Conservation (phyloP, 768 basidiomycete genomes). For the Boletus tomentosulus region DNA sequence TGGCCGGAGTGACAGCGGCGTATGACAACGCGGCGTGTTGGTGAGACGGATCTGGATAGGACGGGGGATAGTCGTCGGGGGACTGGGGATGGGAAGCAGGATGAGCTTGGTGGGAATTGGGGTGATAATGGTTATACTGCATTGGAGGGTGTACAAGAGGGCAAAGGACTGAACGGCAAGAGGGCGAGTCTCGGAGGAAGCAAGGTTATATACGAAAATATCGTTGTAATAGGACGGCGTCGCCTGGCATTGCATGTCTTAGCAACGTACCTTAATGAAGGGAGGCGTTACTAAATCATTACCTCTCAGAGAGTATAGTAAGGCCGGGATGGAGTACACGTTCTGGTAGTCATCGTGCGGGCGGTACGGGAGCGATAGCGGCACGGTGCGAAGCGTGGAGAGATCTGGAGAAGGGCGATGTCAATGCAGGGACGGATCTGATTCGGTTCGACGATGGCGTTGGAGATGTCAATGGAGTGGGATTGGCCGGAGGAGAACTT, state of each 20-base stretch:
- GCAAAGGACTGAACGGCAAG: conserved; percentile 6
- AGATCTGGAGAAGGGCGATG: conserved; percentile 28
- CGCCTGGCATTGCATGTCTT: conserved; percentile 34
- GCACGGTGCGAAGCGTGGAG: conserved; percentile 17
- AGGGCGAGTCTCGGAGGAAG: conserved; percentile 9
- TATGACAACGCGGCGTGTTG: conserved; percentile 23
- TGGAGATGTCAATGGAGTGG: conserved; percentile 29
- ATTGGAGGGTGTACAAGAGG: conserved; percentile 13
- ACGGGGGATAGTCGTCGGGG: conserved; percentile 16
- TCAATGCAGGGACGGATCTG: conserved; percentile 16
- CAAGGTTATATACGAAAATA: conserved; percentile 32
- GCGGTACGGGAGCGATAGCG: conserved; percentile 28
- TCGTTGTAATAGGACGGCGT: conserved; percentile 32
- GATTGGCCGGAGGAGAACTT: conserved; percentile 26
- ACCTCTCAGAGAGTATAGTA: conserved; percentile 33
- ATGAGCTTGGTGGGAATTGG: conserved; percentile 17
- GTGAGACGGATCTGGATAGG: conserved; percentile 25
- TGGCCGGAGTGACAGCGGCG: conserved; percentile 21
- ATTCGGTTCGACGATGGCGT: conserved; percentile 31
- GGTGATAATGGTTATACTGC: conserved; percentile 28
- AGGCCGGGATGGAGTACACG: conserved; percentile 32
- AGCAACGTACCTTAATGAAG: conserved; percentile 37
- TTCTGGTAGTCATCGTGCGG: conserved; percentile 33
- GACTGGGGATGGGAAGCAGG: conserved; percentile 16
- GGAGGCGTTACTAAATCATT: conserved; percentile 36